A percentile compares a stretch with the other conserved stretches of the same genome.
Conservation (phyloP, 257 asterid genomes). For the Ophiorrhiza pumila region DNA sequence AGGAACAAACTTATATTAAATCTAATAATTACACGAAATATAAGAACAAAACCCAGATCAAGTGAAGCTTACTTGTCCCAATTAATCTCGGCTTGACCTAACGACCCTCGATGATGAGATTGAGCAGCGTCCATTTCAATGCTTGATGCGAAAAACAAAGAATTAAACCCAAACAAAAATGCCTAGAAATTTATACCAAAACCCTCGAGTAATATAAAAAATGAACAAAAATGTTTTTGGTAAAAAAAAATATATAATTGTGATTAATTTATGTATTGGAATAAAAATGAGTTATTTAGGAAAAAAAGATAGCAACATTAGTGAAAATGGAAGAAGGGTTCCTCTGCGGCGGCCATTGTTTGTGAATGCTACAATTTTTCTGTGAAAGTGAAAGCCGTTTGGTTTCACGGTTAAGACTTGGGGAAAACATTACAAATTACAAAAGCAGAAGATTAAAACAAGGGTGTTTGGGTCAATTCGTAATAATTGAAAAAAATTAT, state of each 20-base stretch:
- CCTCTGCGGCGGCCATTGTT: background rate
- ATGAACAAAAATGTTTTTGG: background rate
- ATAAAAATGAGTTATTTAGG: background rate
- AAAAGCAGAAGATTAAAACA: background rate
- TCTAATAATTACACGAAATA: background rate
- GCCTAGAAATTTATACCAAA: conserved; percentile 4
- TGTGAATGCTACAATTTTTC: background rate
- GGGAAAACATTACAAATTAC: background rate
- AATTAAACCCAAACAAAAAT: background rate
- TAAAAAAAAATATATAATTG: background rate
- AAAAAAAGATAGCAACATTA: background rate
- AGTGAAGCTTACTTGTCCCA: conserved; percentile 74
- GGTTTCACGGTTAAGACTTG: conserved; percentile 3
- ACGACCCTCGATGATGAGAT: conserved; percentile 36
- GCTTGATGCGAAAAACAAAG: too few relatives aligned
- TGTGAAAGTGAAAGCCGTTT: background rate
- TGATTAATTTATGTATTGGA: background rate
- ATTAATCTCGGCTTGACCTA: conserved; percentile 63
- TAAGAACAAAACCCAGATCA: conserved; percentile 3
- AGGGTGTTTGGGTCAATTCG: background rate
- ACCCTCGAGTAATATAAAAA: conserved; percentile 16
- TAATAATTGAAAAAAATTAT: background rate
- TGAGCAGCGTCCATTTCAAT: conserved; percentile 49
- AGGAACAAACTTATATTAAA: background rate
- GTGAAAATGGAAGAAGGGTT: background rate